phyloP scores from a whole-genome alignment of 2,329 filamentous ascomycete species.

The Sarocladiaceae sp. region DNA sequence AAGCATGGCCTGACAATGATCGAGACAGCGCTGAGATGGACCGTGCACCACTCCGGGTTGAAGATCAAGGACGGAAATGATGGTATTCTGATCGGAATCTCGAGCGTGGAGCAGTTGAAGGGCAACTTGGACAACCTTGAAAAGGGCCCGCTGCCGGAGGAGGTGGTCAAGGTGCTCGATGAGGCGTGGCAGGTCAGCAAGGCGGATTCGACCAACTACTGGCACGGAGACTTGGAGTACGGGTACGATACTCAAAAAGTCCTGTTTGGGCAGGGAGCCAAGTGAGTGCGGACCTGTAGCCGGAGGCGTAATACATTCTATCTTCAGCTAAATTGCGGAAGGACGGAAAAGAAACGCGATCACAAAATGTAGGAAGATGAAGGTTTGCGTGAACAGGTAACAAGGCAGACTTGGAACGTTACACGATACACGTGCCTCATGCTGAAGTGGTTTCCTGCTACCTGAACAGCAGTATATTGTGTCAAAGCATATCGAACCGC shows the following conservation, averaged over 20 bases:
- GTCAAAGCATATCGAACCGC: too few species aligned
- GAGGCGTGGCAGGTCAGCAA: slow-evolving; percentile 73
- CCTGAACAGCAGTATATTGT: too few species aligned
- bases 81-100: slow-evolving; percentile 57
- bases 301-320: too few species aligned
- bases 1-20: slow-evolving; percentile 66
- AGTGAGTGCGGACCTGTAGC: neutral
- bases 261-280: slow-evolving; percentile 40
- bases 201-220: slow-evolving; percentile 47
- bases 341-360: too few species aligned
- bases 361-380: too few species aligned
- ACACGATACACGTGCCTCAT: too few species aligned
- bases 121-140: slow-evolving; percentile 55
- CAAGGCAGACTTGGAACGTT: too few species aligned
- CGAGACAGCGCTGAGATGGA: slow-evolving; percentile 72
- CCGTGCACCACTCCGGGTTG: slow-evolving; percentile 64
- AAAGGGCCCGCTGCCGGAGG: slow-evolving; percentile 70
- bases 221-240: slow-evolving; percentile 60
- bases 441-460: too few species aligned
- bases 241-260: slow-evolving; percentile 60
- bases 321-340: too few species aligned
- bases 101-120: slow-evolving; percentile 52
- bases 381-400: too few species aligned
- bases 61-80: slow-evolving; percentile 50
- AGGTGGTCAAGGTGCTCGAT: slow-evolving; percentile 71